Conservation (phyloP, 2,329 filamentous ascomycete species). For the Sphaerostilbella broomeana region DNA sequence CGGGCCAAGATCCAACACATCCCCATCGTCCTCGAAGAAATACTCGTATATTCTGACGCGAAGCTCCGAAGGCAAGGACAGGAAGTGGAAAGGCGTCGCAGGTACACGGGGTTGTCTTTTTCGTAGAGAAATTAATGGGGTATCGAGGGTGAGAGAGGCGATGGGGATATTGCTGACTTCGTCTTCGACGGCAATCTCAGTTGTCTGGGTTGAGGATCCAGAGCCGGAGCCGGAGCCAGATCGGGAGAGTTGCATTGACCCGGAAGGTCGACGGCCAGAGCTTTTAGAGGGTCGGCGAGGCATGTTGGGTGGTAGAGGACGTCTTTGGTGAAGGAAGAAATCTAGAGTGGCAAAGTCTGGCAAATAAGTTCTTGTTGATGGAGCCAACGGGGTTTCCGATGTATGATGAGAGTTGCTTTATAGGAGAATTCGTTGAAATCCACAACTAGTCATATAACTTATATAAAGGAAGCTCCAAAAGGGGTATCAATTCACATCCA, state of each 20-base stretch:
- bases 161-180: constrained; percentile 36
- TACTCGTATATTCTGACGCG: constrained; percentile 62
- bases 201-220: constrained; percentile 31
- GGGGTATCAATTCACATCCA: background rate
- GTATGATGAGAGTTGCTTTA: background rate
- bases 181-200: constrained; percentile 33
- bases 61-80: constrained; percentile 62
- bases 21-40: constrained; percentile 49
- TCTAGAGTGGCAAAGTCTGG: background rate
- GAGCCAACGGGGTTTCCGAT: no score
- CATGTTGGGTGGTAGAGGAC: constrained; percentile 15
- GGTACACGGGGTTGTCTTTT: constrained; percentile 27
- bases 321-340: no score
- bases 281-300: constrained; percentile 20
- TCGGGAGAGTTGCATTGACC: constrained; percentile 18
- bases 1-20: constrained; percentile 60
- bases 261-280: constrained; percentile 11
- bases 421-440: no score
- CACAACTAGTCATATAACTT: no score
- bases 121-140: constrained; percentile 26
- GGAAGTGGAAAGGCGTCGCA: constrained; percentile 53
- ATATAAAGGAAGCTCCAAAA: no score
- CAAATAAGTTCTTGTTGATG: no score
- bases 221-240: constrained; percentile 30
- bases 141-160: constrained; percentile 37